Evolutionary conservation across 2,329 filamentous ascomycete species (phyloP).

Genomic region (Dactylellina sp.): DNA sequence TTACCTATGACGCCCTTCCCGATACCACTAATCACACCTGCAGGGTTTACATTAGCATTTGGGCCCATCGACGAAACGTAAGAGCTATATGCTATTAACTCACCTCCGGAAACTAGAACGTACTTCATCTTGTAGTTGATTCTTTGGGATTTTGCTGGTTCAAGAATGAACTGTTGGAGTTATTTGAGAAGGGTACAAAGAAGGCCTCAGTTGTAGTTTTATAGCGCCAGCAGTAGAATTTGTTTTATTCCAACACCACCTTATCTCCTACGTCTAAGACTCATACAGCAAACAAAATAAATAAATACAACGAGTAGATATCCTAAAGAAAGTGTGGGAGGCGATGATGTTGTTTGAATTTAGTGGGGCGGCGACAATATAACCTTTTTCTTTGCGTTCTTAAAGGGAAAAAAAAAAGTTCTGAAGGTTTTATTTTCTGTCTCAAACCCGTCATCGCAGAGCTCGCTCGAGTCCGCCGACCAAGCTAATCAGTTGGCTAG

Average conservation of each 20-base stretch:
- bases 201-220: constrained; percentile 13
- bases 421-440: constrained; percentile 19
- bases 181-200: background rate
- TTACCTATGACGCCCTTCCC: constrained; percentile 76
- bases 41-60: constrained; percentile 60
- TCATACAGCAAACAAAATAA: constrained; percentile 30
- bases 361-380: background rate
- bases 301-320: constrained; percentile 17
- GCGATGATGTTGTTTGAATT: constrained; percentile 6
- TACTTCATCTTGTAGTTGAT: constrained; percentile 75
- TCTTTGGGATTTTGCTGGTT: background rate
- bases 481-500: background rate
- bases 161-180: constrained; percentile 37
- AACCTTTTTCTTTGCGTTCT: constrained; percentile 9
- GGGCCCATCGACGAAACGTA: constrained; percentile 15
- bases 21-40: constrained; percentile 71
- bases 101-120: constrained; percentile 82
- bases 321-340: background rate
- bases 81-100: constrained; percentile 61
- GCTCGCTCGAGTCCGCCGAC: constrained; percentile 39
- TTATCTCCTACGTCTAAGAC: constrained; percentile 36
- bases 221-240: constrained; percentile 9
- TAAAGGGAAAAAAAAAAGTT: constrained; percentile 37
- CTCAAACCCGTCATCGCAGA: constrained; percentile 42
- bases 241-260: constrained; percentile 1